Evolutionary conservation across 148 eudicot species (phyloP).

Genomic region (Fagopyrum tataricum): DNA sequence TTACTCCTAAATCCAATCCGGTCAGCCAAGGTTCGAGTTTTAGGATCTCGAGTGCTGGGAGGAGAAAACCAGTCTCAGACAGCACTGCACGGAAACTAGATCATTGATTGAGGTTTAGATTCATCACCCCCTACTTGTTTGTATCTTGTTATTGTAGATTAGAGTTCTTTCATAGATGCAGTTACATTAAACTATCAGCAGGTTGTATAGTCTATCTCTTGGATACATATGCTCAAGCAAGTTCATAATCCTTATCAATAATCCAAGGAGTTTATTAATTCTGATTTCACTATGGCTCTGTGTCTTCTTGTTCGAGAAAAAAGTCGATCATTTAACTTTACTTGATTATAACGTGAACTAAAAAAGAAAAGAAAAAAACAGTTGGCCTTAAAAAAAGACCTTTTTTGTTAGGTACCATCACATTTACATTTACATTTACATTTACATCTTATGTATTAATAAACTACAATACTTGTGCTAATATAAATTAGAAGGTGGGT

Average conservation of each 20-base stretch:
- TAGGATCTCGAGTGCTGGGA: conserved; percentile 2
- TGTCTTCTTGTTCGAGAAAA: not conserved
- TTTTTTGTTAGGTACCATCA: not conserved
- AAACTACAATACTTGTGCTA: not conserved
- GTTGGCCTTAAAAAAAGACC: too few relatives aligned
- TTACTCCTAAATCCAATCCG: not conserved
- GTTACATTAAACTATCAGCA: not conserved
- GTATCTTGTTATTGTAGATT: not conserved
- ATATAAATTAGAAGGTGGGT: not conserved
- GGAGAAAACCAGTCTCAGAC: not conserved
- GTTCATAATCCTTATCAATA: not conserved
- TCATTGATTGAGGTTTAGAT: not conserved
- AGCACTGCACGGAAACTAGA: too few relatives aligned
- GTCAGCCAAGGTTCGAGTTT: not conserved
- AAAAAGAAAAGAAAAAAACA: too few relatives aligned
- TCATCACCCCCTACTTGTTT: not conserved
- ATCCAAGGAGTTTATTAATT: not conserved
- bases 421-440: not conserved
- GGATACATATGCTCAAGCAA: not conserved
- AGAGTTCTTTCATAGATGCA: not conserved
- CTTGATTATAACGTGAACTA: too few relatives aligned
- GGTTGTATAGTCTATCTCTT: conserved; percentile 5
- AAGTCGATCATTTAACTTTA: too few relatives aligned
- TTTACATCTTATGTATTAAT: not conserved
- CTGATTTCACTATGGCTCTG: not conserved